Conservation (phyloP, 345 rosid genomes). For the Erysimum cheiranthoides region DNA sequence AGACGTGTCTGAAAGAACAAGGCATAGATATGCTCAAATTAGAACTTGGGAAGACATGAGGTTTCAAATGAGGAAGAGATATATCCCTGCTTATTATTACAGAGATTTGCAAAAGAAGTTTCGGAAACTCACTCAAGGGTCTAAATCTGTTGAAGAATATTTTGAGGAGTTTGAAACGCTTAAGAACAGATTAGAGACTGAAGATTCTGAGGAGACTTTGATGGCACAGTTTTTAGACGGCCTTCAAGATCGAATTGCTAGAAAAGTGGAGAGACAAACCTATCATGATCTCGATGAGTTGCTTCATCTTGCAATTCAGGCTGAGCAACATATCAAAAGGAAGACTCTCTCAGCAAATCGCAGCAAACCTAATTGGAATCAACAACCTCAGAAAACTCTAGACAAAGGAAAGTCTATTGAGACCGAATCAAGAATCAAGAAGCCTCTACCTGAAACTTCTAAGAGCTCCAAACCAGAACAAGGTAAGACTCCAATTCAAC, state of each 20-base stretch:
- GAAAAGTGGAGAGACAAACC: neutral
- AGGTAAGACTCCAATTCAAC: neutral
- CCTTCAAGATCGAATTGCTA: neutral
- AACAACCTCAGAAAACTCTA: neutral
- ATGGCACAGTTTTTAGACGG: neutral
- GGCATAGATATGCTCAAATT: no score
- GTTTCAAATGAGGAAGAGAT: neutral
- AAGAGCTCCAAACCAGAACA: neutral
- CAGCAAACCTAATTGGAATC: neutral
- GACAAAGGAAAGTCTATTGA: neutral
- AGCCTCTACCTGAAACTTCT: neutral
- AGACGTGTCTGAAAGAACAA: no score
- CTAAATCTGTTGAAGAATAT: neutral
- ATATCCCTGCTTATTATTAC: neutral
- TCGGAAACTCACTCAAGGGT: neutral
- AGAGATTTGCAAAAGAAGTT: neutral
- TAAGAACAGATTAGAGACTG: neutral
- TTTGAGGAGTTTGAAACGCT: neutral
- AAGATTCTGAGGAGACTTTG: neutral
- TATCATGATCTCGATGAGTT: neutral
- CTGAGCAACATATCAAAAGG: neutral
- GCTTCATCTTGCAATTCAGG: neutral
- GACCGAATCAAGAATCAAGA: neutral
- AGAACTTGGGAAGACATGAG: neutral
- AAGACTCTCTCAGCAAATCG: neutral